Base-by-base conservation (phyloP, 805 yeast species). In the Candida nemodendra region DNA sequence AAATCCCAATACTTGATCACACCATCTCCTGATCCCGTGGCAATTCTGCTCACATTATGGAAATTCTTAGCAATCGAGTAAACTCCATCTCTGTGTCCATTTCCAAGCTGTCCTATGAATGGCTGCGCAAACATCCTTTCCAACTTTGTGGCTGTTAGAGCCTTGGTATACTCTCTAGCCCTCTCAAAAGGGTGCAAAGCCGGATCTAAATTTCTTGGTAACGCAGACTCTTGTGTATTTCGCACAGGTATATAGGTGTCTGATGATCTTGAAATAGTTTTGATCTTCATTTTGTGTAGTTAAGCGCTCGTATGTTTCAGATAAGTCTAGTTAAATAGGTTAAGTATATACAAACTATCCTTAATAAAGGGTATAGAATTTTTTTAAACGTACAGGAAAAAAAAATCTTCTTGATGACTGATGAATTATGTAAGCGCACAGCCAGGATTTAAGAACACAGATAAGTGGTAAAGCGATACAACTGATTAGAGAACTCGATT, bases 41-140 rank as follows among this genome's bases (percentile, higher is more conserved):
- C 97, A 19, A 91, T 64, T 55, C 80, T 81, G 53, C 79, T 84
- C 34, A 89, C 71, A 30, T 76, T 68, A 30, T 73, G 64, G 57
- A 79, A 79, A 62, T 90, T 84, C 61, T 83, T 84, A 5, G 96
- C 95, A 32, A 93, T 75, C 13, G 81, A 69, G 62, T 93, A 91
- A 11, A 93, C 88, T 41, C 97, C 98, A 59, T 93, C 99, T 40
- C 91, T 69, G 57, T 95, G 99, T 7, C 99, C 99, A 44, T 78
- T 75, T 3, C 99, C 99, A 25, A 93, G 65, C 58, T 93, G 98
- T 1, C 95, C 96, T 15, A 95, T 72, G 62, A 93, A 93, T 2
- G 99, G 99, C 57, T 90, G 90, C 0, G 99, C 98, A 74, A 93
- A 93, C 85, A 93, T 83, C 50, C 97, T 75, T 58, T 91, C 98